Conservation (phyloP, 345 rosid species). For the Populus tremula region DNA sequence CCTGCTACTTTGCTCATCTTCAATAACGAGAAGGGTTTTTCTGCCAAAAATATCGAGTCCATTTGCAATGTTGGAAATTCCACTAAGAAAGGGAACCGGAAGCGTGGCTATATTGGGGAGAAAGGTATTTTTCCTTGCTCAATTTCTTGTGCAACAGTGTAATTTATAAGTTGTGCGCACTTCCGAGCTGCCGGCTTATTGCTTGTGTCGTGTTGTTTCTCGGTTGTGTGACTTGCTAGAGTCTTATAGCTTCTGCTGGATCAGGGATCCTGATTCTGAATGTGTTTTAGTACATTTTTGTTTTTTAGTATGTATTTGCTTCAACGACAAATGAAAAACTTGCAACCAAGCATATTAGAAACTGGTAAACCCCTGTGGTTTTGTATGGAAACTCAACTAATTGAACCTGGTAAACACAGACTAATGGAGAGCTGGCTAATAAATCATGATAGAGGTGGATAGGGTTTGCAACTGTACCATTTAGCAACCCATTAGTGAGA, state of each 20-base stretch:
- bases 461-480: not conserved
- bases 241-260: too few relatives aligned
- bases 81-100: conserved; percentile 33
- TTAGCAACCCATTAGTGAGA: not conserved
- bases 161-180: not conserved
- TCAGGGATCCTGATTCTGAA: too few relatives aligned
- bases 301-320: too few relatives aligned
- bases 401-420: too few relatives aligned
- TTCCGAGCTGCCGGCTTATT: not conserved
- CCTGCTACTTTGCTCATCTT: conserved; percentile 22
- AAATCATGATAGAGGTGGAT: too few relatives aligned
- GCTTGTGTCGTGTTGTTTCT: not conserved
- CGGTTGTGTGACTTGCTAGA: too few relatives aligned
- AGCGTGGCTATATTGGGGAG: conserved; percentile 70
- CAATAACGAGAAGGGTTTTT: conserved; percentile 20
- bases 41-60: conserved; percentile 15
- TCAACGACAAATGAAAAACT: too few relatives aligned
- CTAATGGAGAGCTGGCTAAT: too few relatives aligned
- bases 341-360: too few relatives aligned
- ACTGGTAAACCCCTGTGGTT: too few relatives aligned
- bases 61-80: conserved; percentile 11
- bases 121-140: conserved; percentile 44
- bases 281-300: too few relatives aligned
- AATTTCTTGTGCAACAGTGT: not conserved
- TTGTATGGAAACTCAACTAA: too few relatives aligned